Conservation (phyloP, 2,329 filamentous ascomycete species). For the Paraconiothyrium brasiliense region DNA sequence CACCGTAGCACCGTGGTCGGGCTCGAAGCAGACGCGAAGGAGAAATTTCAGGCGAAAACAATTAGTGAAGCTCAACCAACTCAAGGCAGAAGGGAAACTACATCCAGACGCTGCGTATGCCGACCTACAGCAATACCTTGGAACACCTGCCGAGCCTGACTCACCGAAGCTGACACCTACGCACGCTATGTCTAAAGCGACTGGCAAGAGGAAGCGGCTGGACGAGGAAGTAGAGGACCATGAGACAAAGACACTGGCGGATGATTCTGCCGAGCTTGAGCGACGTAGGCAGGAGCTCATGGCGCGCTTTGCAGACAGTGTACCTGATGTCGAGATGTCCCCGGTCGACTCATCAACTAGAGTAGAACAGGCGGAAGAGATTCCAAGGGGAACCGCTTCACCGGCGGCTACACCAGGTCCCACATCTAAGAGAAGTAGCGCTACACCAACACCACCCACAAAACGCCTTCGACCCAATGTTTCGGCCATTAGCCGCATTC, state of each 20-base stretch:
- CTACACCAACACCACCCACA: conserved; percentile 15
- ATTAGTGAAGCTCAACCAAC: conserved; percentile 58
- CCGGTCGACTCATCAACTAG: not conserved
- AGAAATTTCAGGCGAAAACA: conserved; percentile 66
- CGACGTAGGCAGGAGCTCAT: conserved; percentile 36
- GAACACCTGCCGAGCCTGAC: conserved; percentile 30
- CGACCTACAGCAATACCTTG: conserved; percentile 60
- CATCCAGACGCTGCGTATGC: conserved; percentile 60
- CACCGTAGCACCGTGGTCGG: conserved; percentile 58
- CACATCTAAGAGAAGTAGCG: not conserved
- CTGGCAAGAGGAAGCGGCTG: conserved; percentile 37
- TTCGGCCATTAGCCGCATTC: conserved; percentile 41
- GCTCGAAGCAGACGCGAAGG: conserved; percentile 60
- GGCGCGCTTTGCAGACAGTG: conserved; percentile 25
- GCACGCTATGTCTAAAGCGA: conserved; percentile 20
- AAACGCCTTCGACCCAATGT: conserved; percentile 39
- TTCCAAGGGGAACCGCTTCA: not conserved
- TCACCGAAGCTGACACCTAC: not conserved
- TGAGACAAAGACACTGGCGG: not conserved
- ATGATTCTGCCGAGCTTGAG: conserved; percentile 31
- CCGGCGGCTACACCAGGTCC: conserved; percentile 19
- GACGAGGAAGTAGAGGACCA: conserved; percentile 35
- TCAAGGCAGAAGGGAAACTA: conserved; percentile 65
- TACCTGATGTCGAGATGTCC: conserved; percentile 7
- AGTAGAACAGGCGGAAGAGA: not conserved